Percentiles rank a stretch among this genome's conserved stretches.
phyloP scores from a whole-genome alignment of 306 rosid genomes.

The Quercus alba region DNA sequence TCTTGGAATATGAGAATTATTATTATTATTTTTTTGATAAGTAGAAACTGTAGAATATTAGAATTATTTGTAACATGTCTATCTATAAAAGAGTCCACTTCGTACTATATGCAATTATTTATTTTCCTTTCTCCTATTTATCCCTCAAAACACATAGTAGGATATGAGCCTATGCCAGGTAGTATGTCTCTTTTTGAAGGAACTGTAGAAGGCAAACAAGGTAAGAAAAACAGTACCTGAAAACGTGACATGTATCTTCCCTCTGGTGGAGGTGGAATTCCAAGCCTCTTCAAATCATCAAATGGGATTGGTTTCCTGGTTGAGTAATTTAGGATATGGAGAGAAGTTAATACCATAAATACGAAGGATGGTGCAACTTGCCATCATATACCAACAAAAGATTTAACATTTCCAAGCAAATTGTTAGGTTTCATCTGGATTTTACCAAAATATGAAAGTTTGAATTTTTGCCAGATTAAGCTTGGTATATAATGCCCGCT shows the following conservation, averaged over 20 bases:
- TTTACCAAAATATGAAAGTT: not conserved
- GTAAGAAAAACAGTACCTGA: constrained; percentile 48
- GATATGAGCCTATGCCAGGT: not conserved
- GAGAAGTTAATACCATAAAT: not conserved
- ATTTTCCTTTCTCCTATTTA: not conserved
- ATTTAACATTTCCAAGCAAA: not conserved
- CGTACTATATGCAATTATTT: not conserved
- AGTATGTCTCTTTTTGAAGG: not conserved
- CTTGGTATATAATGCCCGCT: not conserved
- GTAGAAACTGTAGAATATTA: not conserved
- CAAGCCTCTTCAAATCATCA: constrained; percentile 72
- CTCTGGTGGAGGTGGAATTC: constrained; percentile 90
- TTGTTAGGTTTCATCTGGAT: not conserved
- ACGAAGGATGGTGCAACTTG: not conserved
- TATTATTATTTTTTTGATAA: too few species aligned
- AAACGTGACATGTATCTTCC: constrained; percentile 82
- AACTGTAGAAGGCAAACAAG: not conserved
- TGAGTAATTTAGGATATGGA: constrained; percentile 8
- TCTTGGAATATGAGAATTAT: not conserved
- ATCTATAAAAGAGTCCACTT: not conserved
- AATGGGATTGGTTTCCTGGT: constrained; percentile 76
- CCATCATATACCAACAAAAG: not conserved
- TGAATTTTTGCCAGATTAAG: not conserved
- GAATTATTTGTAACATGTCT: not conserved
- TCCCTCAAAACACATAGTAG: not conserved